Base-by-base conservation (phyloP, 2,329 filamentous ascomycete genomes). In the Paradendryphiella salina region DNA sequence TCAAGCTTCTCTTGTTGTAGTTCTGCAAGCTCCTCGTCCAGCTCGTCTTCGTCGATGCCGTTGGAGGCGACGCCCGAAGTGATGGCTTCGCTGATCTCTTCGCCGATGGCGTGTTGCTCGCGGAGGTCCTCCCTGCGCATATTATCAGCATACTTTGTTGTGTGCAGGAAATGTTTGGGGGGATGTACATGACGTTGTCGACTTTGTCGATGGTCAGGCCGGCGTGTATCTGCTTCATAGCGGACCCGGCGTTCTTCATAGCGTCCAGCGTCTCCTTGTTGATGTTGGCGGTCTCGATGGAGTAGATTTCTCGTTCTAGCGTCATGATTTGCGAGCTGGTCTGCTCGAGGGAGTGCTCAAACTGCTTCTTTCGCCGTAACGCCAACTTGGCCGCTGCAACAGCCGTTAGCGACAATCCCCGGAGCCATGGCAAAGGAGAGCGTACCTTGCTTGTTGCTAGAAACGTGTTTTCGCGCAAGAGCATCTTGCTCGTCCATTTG, bases 241-340 rank as follows among this genome's bases (percentile, higher is more conserved):
- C 94, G 54, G 85, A 79, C 60, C 89, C 86, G 9, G 94, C 93
- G 71, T 87, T 87, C 83, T 96, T 87, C 91, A 99, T 96, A 6
- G 92, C 93, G 62, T 87, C 84, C 59, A 97, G 80, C 10, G 94
- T 99, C 80, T 96, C 92, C 77, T 93, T 87, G 81, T 99, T 99
- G 80, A 99, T 96, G 74, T 97, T 99, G 56, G 94, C 94, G 39
- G 92, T 90, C 76, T 99, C 94, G 79, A 99, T 97, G 53, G 89
- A 87, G 74, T 94, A 94, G 70, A 97, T 95, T 74, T 99, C 91
- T 70, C 92, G 88, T 75, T 99, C 94, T 36, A 99, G 81, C 17
- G 94, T 96, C 65, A 86, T 85, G 69, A 97, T 95, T 77, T 97
- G 93, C 26, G 88, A 85, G 52, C 85, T 82, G 1, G 93, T 97